Base-by-base conservation (phyloP, 352 stramenopile species). In the Phytophthora litchii region DNA sequence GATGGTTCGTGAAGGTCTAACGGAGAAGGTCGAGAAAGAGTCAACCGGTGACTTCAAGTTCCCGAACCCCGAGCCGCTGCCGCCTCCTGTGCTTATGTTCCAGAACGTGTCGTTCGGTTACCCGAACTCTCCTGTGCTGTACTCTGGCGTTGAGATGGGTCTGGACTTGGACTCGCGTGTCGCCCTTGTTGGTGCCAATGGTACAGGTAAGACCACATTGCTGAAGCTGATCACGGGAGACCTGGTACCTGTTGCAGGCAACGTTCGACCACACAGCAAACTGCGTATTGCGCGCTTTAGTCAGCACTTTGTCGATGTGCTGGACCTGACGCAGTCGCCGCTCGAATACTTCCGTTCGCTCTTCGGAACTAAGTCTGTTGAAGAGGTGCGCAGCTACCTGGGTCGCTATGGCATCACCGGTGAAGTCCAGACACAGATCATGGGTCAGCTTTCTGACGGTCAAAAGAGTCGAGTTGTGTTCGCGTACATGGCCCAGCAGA, bases 381-480 rank as follows among this genome's bases (percentile, higher is more conserved):
- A 99, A 61, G 94, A 98, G 35, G 87, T 98, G 64, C 86, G 94
- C 34, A 98, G 89, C 47, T 99, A 98, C 74, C 74, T 99, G 20
- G 97, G 97, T 37, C 90, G 96, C 41, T 99, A 99, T 74, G 97
- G 97, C 16, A 96, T 99, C 35, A 95, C 89, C 21, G 96, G 97
- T 19, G 91, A 96, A 19, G 96, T 98, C 67, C 97, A 99, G 77
- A 95, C 97, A 21, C 94, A 98, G 76, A 92, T 97, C 61, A 98
- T 99, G 94, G 82, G 77, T 4, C 93, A 98, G 77, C 66, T 99
- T 13, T 98, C 88, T 64, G 97, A 98, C 47, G 97, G 97, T 31
- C 96, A 99, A 71, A 99, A 99, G 74, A 96, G 83, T 64, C 89
- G 97, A 41, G 94, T 99, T 23, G 97, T 99, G 51, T 99, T 99